Percentiles rank a stretch among this genome's conserved stretches.
phyloP scores from a whole-genome alignment of 2,329 filamentous ascomycete species.

The Paecilomyces niveus region DNA sequence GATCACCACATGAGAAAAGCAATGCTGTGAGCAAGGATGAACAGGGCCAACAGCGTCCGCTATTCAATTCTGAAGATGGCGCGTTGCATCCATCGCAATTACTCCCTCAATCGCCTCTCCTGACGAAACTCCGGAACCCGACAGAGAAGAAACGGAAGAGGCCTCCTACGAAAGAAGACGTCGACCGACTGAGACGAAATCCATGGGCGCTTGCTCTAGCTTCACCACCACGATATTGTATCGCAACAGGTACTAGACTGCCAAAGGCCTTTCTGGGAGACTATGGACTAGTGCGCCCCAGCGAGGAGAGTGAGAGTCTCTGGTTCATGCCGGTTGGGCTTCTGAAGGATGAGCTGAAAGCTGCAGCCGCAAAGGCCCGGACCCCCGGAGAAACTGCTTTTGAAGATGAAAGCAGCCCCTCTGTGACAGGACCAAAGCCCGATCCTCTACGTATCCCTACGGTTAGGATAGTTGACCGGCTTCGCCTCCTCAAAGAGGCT shows the following conservation, averaged over 20 bases:
- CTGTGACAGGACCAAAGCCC: neutral
- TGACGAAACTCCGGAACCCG: constrained; percentile 14
- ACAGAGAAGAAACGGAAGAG: constrained; percentile 16
- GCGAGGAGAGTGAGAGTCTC: constrained; percentile 15
- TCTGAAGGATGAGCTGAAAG: constrained; percentile 22
- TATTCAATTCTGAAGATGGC: neutral
- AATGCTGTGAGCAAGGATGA: neutral
- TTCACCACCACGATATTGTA: constrained; percentile 28
- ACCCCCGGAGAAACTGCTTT: neutral
- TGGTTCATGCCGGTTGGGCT: constrained; percentile 29
- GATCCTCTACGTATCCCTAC: constrained; percentile 11
- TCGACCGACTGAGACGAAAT: constrained; percentile 25
- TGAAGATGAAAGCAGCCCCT: neutral
- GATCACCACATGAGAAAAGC: neutral
- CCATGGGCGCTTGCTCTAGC: constrained; percentile 35
- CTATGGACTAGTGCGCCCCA: constrained; percentile 26
- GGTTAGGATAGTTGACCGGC: constrained; percentile 20
- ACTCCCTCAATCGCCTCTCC: constrained; percentile 30
- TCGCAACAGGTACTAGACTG: constrained; percentile 22
- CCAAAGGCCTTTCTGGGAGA: constrained; percentile 27
- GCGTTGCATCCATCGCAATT: constrained; percentile 19
- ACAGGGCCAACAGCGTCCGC: neutral
- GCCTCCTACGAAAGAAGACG: constrained; percentile 15
- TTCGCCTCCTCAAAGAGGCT: constrained; percentile 16
- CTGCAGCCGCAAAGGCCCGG: neutral